Conservation (phyloP, 1,139 yeast genomes). For the Meyerozyma smithsonii region DNA sequence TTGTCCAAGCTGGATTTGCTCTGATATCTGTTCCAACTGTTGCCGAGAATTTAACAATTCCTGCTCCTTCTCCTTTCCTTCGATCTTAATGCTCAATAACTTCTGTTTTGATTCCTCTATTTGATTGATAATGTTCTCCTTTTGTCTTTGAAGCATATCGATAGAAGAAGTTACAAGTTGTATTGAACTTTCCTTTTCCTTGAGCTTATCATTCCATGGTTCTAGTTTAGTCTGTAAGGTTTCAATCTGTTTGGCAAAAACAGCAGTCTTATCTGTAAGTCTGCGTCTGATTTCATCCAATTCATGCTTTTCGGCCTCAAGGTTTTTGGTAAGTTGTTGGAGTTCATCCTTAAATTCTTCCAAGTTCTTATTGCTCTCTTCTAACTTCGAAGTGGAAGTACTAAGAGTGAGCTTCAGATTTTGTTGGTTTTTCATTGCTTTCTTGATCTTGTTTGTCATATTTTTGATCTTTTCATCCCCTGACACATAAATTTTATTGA, state of each 20-base stretch:
- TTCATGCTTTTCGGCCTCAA: slow-evolving; percentile 49
- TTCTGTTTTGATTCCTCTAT: slow-evolving; percentile 44
- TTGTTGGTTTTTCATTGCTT: slow-evolving; percentile 49
- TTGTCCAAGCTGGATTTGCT: slow-evolving; percentile 56
- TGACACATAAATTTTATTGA: slow-evolving; percentile 53
- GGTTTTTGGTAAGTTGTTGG: slow-evolving; percentile 37
- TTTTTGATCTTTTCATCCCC: slow-evolving; percentile 73
- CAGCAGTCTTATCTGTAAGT: slow-evolving; percentile 70
- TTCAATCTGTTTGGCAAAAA: slow-evolving; percentile 59
- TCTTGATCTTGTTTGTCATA: slow-evolving; percentile 53
- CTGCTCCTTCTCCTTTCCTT: slow-evolving; percentile 50
- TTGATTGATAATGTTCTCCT: slow-evolving; percentile 39
- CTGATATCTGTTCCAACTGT: slow-evolving; percentile 44
- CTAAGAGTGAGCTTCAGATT: slow-evolving; percentile 29
- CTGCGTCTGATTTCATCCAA: slow-evolving; percentile 62
- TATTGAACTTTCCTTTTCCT: slow-evolving; percentile 61
- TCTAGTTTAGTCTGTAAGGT: slow-evolving; percentile 60
- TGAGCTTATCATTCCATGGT: slow-evolving; percentile 78
- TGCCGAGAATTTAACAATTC: slow-evolving; percentile 37
- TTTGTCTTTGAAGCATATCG: slow-evolving; percentile 51
- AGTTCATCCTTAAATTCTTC: slow-evolving; percentile 38
- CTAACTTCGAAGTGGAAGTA: slow-evolving; percentile 45
- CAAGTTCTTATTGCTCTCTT: slow-evolving; percentile 41
- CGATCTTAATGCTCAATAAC: slow-evolving; percentile 44
- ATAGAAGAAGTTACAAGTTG: slow-evolving; percentile 63